A percentile compares a stretch with the other conserved stretches of the same genome.
phyloP scores from a whole-genome alignment of 73 alveolate species.

The Effrenium voratum region DNA sequence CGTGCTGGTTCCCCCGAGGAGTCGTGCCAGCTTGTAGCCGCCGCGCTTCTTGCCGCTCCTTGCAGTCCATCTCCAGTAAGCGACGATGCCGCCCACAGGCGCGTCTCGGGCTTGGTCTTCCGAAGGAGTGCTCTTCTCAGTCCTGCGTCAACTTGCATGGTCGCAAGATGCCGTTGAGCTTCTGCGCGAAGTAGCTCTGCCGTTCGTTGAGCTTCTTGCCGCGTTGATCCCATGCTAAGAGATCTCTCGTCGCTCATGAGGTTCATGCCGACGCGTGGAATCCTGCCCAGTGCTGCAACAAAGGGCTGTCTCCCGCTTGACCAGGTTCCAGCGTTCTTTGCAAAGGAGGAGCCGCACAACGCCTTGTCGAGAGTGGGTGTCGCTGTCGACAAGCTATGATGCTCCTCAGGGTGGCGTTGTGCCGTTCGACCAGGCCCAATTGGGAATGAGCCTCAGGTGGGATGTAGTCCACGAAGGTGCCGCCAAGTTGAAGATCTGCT shows the following conservation, averaged over 20 bases:
- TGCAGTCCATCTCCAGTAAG: constrained; percentile 18
- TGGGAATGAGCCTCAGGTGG: not conserved
- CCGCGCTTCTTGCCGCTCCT: not conserved
- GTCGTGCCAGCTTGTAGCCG: not conserved
- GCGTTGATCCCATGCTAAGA: not conserved
- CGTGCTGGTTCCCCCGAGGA: not conserved
- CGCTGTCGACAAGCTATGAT: not conserved
- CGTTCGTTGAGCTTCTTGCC: not conserved
- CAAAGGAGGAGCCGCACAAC: not conserved
- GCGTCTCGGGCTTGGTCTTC: not conserved
- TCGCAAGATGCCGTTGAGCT: not conserved
- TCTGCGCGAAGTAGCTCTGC: not conserved
- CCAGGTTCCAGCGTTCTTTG: not conserved
- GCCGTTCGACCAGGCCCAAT: not conserved
- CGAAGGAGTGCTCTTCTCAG: not conserved
- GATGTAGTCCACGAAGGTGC: not conserved
- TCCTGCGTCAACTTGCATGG: not conserved
- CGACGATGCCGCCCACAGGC: not conserved
- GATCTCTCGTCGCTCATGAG: not conserved
- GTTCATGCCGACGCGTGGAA: not conserved
- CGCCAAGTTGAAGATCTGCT: not conserved
- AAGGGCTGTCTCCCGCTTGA: not conserved
- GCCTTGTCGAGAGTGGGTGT: not conserved
- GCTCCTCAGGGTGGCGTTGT: not conserved
- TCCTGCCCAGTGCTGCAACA: not conserved